Base-by-base conservation (phyloP, 1,139 yeast species). In the Meyerozyma guilliermondii region DNA sequence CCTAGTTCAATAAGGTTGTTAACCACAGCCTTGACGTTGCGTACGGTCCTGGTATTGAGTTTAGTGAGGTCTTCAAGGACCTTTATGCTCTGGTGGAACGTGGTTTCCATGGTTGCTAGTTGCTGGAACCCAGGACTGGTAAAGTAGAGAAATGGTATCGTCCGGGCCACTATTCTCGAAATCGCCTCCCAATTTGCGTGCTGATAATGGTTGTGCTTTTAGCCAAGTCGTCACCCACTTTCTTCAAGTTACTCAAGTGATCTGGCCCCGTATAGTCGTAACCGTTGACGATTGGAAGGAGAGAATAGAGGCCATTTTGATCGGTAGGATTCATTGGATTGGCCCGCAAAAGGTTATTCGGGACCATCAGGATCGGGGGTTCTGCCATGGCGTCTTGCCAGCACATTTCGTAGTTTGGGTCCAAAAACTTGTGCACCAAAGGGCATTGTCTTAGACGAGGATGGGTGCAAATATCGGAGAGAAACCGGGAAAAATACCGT, bases 381-480 rank as follows among this genome's bases (percentile, higher is more conserved):
- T 72, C 77, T 51, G 63, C 63, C 39, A 72, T 54, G 7, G 77
- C 78, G 54, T 70, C 70, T 38, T 62, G 62, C 78, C 78, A 73
- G 45, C 73, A 62, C 47, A 66, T 56, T 49, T 73, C 78, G 49
- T 71, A 72, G 55, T 69, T 72, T 13, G 78, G 78, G 49, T 73
- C 78, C 43, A 73, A 57, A 46, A 73, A 73, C 51, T 73, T 73
- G 46, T 66, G 71, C 18, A 72, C 49, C 24, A 72, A 53, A 1
- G 56, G 58, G 44, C 73, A 64, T 33, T 64, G 52, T 24, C 57
- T 56, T 24, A 68, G 48, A 24, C 53, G 50, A 10, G 52, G 53
- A 41, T 59, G 51, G 14, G 65, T 59, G 9, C 68, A 53, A 34
- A 71, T 51, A 44, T 72, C 77, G 34, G 56, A 51, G 41, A 73